These are phyloP conservation scores for Daedaleopsis sinensis DNA, from an alignment of 768 basidiomycete genomes.

Conservation along the genomic window DNA sequence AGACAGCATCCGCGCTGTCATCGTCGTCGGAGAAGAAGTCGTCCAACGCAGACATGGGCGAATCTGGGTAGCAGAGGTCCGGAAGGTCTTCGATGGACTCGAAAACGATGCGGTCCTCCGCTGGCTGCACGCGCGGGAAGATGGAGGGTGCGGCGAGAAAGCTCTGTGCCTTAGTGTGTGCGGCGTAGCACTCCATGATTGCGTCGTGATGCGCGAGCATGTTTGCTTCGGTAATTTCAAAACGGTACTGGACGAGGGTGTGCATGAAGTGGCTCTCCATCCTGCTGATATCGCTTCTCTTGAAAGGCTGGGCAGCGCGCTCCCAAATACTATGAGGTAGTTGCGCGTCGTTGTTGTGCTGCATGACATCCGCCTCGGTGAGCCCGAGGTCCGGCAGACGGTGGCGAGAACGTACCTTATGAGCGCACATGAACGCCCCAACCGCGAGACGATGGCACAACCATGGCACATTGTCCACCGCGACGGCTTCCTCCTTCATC, in stretches of 20 bases:
- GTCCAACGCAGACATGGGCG: conserved; percentile 2
- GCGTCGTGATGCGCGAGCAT: conserved; percentile 20
- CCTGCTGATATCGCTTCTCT: conserved; percentile 48
- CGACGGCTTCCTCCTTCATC: conserved; percentile 19
- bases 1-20: not conserved
- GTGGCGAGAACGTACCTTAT: conserved; percentile 32
- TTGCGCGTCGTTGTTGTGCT: conserved; percentile 84
- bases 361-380: not conserved
- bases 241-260: conserved; percentile 29
- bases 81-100: conserved; percentile 1
- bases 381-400: not conserved
- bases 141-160: not conserved
- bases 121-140: conserved; percentile 5
- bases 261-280: conserved; percentile 34
- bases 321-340: not conserved
- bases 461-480: conserved; percentile 16
- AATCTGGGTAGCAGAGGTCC: conserved; percentile 16
- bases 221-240: conserved; percentile 25
- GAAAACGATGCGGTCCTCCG: conserved; percentile 1
- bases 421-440: conserved; percentile 44
- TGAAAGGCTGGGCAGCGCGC: conserved; percentile 21
- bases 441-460: conserved; percentile 47
- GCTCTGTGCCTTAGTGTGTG: not conserved
- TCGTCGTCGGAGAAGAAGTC: conserved; percentile 7
- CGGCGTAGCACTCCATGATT: conserved; percentile 2